phyloP scores from a whole-genome alignment of 225 moss, liverwort and hornwort genomes.

The Bryoerythrophyllum caledonicum region DNA sequence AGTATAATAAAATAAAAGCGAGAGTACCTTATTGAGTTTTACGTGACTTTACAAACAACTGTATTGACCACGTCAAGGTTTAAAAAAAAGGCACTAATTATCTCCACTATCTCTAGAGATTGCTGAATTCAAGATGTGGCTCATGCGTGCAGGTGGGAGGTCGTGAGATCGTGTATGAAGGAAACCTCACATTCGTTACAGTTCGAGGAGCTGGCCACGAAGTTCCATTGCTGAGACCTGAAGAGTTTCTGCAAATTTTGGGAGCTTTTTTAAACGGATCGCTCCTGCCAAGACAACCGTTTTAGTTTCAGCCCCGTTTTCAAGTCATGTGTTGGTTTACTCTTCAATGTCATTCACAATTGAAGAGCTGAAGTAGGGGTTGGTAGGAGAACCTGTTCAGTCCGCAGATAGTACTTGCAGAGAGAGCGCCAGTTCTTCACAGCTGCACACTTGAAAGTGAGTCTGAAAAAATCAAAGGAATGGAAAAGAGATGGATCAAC shows the following conservation, averaged over 20 bases:
- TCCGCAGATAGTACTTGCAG: background rate
- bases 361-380: background rate
- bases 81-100: too few relatives aligned
- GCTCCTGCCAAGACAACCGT: slow-evolving; percentile 16
- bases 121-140: background rate
- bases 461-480: background rate
- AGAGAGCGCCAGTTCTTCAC: background rate
- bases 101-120: background rate
- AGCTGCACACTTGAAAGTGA: background rate
- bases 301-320: background rate
- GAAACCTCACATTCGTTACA: slow-evolving; percentile 60
- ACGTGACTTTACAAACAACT: too few relatives aligned
- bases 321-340: background rate
- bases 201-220: slow-evolving; percentile 69
- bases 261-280: slow-evolving; percentile 23
- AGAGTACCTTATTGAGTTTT: too few relatives aligned
- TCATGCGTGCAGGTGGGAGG: slow-evolving; percentile 59
- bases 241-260: slow-evolving; percentile 38
- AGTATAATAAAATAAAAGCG: too few relatives aligned
- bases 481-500: background rate
- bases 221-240: slow-evolving; percentile 45
- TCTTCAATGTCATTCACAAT: background rate
- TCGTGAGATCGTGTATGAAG: slow-evolving; percentile 53
- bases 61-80: too few relatives aligned
- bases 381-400: background rate